phyloP scores from a whole-genome alignment of 805 yeast species.

The Lipomyces chichibuensis region DNA sequence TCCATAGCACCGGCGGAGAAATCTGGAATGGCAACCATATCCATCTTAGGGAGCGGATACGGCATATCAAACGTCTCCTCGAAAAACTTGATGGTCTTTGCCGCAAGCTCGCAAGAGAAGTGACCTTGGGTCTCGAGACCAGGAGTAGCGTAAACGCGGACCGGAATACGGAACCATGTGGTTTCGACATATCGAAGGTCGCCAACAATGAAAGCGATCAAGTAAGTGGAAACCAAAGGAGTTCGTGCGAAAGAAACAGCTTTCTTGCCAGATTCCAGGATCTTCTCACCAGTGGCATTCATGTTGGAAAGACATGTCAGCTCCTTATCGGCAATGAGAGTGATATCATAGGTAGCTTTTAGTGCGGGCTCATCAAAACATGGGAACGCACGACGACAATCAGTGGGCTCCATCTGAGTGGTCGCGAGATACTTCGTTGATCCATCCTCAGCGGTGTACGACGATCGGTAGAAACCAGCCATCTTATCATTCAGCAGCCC shows the following conservation, averaged over 20 bases:
- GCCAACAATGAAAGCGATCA: constrained; percentile 73
- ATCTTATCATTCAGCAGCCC: constrained; percentile 67
- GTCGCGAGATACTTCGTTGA: constrained; percentile 61
- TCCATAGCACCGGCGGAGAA: constrained; percentile 90
- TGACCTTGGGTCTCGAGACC: constrained; percentile 64
- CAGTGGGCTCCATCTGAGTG: constrained; percentile 76
- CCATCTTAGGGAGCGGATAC: constrained; percentile 81
- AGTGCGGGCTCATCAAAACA: constrained; percentile 73
- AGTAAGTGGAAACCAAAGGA: constrained; percentile 74
- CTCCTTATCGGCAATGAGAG: constrained; percentile 55
- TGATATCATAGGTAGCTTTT: constrained; percentile 66
- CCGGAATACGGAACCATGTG: constrained; percentile 60
- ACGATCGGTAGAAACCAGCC: constrained; percentile 77
- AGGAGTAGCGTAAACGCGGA: constrained; percentile 70
- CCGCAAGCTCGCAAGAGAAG: constrained; percentile 66
- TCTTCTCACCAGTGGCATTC: constrained; percentile 54
- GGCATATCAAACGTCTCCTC: constrained; percentile 67
- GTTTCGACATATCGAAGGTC: constrained; percentile 65
- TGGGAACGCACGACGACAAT: constrained; percentile 78
- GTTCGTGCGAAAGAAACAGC: constrained; percentile 61
- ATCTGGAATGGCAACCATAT: constrained; percentile 75
- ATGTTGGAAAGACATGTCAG: constrained; percentile 69
- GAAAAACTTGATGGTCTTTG: constrained; percentile 65
- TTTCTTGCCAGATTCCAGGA: constrained; percentile 48
- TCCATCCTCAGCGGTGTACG: constrained; percentile 60